Evolutionary conservation across 257 asterid species (phyloP), one percentile per base, ranked within the genome.

Genomic region (Gynochthodes officinalis): DNA sequence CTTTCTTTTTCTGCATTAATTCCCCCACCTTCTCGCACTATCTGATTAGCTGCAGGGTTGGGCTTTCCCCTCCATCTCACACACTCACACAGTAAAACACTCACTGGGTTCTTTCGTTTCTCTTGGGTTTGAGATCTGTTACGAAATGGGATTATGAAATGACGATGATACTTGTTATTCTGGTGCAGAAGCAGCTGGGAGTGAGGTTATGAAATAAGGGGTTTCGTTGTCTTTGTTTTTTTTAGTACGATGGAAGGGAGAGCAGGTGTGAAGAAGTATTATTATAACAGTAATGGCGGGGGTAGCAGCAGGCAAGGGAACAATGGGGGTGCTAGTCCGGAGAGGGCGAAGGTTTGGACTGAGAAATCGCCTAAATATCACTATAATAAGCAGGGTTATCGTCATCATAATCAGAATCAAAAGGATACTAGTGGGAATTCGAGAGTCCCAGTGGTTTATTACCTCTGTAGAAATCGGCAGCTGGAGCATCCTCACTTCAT

Each of bases 401-500:
- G 70, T 33, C 75, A 82, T 19, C 55, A 1, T 13, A 46, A 30
- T 42, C 52, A 39, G 28, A 73, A 53, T 39, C 68, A 33, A 55
- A 87, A 78, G 39, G 64, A 69, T 64, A 67, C 33, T 16, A 70
- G 76, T 72, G 72, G 82, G n/a, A 86, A 80, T 37, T 54, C 74
- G 9, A 70, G 65, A 78, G 96, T 86, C 19, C 86, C 93, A 1
- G 96, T 95, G 18, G 85, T 95, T 75, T 95, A 95, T 82, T 95
- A 95, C 71, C 86, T 95, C 1, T 89, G 91, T 71, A 76, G 96
- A 73, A 92, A 92, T 83, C 84, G 92, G 44, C 98, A 88, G 64
- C 91, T 95, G 33, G 97, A 95, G 81, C 99, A 95, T 80, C 99
- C 99, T 49, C 99, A 95, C 78, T 95, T 95, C 85, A 95, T 95